Evolutionary conservation across 2,329 filamentous ascomycete species (phyloP).

Genomic region (Pseudocercospora macadamiae): DNA sequence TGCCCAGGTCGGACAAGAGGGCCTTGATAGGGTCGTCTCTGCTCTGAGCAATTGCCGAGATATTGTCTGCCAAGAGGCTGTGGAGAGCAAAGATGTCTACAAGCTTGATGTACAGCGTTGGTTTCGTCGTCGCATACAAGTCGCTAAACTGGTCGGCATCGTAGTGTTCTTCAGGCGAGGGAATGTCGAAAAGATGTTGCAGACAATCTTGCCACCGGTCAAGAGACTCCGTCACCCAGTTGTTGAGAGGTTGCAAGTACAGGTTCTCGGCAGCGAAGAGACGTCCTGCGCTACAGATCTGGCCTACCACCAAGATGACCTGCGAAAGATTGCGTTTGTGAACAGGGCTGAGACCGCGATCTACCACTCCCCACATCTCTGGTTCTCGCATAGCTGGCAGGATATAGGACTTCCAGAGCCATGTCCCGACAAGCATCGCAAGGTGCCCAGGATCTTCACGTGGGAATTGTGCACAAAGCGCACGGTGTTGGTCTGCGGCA

Average conservation of each 20-base stretch:
- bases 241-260: slow-evolving; percentile 92
- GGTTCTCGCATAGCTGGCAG: slow-evolving; percentile 87
- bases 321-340: slow-evolving; percentile 92
- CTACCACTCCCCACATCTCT: slow-evolving; percentile 89
- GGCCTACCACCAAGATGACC: slow-evolving; percentile 87
- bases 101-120: slow-evolving; percentile 99
- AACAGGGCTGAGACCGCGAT: slow-evolving; percentile 82
- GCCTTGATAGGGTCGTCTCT: slow-evolving; percentile 89
- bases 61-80: slow-evolving; percentile 78
- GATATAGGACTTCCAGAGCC: slow-evolving; percentile 93
- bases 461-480: slow-evolving; percentile 75
- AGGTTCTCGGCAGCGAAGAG: slow-evolving; percentile 93
- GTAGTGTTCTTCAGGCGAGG: slow-evolving; percentile 86
- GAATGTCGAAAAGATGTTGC: slow-evolving; percentile 76
- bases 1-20: slow-evolving; percentile 90
- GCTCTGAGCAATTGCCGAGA: slow-evolving; percentile 73
- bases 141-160: slow-evolving; percentile 99
- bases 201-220: slow-evolving; percentile 77
- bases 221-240: slow-evolving; percentile 83
- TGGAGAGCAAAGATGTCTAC: slow-evolving; percentile 96
- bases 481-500: slow-evolving; percentile 81
- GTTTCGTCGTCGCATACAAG: slow-evolving; percentile 92
- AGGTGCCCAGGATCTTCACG: slow-evolving; percentile 76
- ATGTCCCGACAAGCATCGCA: slow-evolving; percentile 82
- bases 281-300: slow-evolving; percentile 83